These are phyloP conservation scores for Ramaria sp. DNA, from an alignment of 768 basidiomycete genomes.

Conservation along the genomic window DNA sequence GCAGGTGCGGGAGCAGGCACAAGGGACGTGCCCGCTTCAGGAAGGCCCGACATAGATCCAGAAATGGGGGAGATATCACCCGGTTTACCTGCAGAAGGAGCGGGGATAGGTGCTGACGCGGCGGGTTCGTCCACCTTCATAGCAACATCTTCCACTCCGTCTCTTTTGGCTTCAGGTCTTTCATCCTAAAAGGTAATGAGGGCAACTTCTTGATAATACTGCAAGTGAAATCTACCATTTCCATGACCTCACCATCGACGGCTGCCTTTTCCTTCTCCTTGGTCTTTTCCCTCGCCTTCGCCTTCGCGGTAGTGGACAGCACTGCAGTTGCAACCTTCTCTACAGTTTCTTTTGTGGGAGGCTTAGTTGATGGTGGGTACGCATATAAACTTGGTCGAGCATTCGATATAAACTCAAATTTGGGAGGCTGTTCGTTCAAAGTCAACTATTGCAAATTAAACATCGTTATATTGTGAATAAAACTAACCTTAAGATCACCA, in stretches of 20 bases:
- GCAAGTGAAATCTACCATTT: constrained; percentile 43
- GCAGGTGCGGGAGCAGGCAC: constrained; percentile 26
- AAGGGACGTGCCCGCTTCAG: constrained; percentile 19
- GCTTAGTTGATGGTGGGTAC: constrained; percentile 77
- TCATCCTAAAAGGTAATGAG: constrained; percentile 33
- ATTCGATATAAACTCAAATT: constrained; percentile 86
- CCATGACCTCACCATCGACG: constrained; percentile 66
- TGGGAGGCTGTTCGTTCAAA: constrained; percentile 58
- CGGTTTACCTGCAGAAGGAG: constrained; percentile 24
- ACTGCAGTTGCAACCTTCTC: constrained; percentile 92
- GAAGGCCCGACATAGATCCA: constrained; percentile 39
- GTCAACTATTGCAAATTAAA: neutral
- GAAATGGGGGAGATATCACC: constrained; percentile 48
- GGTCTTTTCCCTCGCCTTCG: constrained; percentile 89
- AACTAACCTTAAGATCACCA: constrained; percentile 65
- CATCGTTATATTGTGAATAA: constrained; percentile 3
- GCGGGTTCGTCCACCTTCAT: constrained; percentile 58
- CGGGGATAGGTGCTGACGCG: constrained; percentile 17
- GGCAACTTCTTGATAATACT: neutral
- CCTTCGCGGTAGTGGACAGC: constrained; percentile 92
- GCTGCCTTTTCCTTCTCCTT: constrained; percentile 56
- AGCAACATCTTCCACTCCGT: constrained; percentile 51
- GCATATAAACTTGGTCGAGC: constrained; percentile 87
- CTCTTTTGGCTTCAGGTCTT: constrained; percentile 41
- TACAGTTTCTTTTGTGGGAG: constrained; percentile 86